Evolutionary conservation across 495 filamentous ascomycete genomes (phyloP).

Genomic region (Neurospora sp.): DNA sequence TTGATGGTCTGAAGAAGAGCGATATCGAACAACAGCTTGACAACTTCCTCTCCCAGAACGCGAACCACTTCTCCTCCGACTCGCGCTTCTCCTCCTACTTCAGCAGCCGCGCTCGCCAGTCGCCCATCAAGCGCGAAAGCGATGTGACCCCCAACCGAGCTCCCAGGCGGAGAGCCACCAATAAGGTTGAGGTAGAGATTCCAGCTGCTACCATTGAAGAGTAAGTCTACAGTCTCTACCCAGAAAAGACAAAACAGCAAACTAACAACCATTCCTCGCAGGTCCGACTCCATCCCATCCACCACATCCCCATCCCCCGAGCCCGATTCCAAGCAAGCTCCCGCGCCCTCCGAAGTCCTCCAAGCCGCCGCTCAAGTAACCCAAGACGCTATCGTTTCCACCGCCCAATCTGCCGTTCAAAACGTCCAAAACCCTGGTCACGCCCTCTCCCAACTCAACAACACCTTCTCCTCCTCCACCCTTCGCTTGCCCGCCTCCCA

Average conservation of each 20-base stretch:
- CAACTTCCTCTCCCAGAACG: constrained; percentile 59
- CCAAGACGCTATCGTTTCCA: constrained; percentile 19
- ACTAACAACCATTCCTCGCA: not conserved
- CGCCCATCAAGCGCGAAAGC: constrained; percentile 66
- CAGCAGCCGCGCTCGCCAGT: constrained; percentile 49
- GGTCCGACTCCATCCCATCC: not conserved
- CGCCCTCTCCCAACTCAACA: constrained; percentile 28
- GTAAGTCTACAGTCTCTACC: constrained; percentile 21
- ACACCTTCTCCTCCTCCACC: constrained; percentile 33
- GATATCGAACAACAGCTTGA: constrained; percentile 76
- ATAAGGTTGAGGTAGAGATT: constrained; percentile 36
- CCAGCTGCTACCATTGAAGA: constrained; percentile 14
- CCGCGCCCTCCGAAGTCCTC: not conserved
- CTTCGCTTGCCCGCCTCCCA: constrained; percentile 69
- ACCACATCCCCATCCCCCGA: not conserved
- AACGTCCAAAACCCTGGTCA: constrained; percentile 47
- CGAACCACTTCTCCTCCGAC: constrained; percentile 48
- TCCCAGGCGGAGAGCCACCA: constrained; percentile 35
- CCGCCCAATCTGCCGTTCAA: constrained; percentile 31
- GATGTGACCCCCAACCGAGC: constrained; percentile 16
- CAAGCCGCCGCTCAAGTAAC: constrained; percentile 1
- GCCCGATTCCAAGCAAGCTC: constrained; percentile 1
- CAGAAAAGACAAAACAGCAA: constrained; percentile 5
- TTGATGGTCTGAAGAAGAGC: constrained; percentile 60
- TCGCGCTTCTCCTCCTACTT: constrained; percentile 67